Percentiles rank a stretch among this genome's conserved stretches.
These are phyloP conservation scores for Torrubiella hemipterigena DNA, from an alignment of 2,329 filamentous ascomycete genomes.

Conservation along the genomic window DNA sequence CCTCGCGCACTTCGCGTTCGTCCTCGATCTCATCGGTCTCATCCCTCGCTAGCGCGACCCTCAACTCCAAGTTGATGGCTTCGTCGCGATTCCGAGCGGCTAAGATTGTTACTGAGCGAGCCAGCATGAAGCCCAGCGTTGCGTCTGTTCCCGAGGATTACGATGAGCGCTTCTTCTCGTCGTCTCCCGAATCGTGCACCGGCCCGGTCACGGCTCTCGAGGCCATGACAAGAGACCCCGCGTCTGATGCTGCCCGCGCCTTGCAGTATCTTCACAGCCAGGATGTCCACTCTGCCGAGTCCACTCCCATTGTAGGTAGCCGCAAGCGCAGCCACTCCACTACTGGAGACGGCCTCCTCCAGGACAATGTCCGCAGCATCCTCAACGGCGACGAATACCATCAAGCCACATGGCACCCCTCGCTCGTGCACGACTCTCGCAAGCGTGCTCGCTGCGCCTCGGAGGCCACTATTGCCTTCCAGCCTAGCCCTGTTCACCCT, in stretches of 20 bases:
- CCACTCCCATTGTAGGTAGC: constrained; percentile 24
- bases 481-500: constrained; percentile 33
- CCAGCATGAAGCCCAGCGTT: constrained; percentile 38
- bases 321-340: constrained; percentile 48
- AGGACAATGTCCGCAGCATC: constrained; percentile 56
- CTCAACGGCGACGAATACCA: constrained; percentile 26
- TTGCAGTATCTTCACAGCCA: constrained; percentile 48
- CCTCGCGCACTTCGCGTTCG: constrained; percentile 48
- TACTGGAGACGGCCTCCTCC: constrained; percentile 47
- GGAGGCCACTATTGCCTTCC: constrained; percentile 39
- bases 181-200: constrained; percentile 46
- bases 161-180: constrained; percentile 35
- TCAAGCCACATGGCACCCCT: constrained; percentile 21
- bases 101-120: constrained; percentile 46
- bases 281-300: constrained; percentile 24
- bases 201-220: constrained; percentile 39
- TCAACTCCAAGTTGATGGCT: constrained; percentile 38
- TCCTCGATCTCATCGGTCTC: constrained; percentile 54
- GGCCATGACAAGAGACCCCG: constrained; percentile 26
- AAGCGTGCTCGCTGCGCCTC: constrained; percentile 58
- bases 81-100: constrained; percentile 51
- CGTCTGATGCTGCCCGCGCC: constrained; percentile 42
- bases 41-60: constrained; percentile 47
- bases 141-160: constrained; percentile 46
- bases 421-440: constrained; percentile 31